Conservation (phyloP, 2,329 filamentous ascomycete species). For the Xylaria sp. region DNA sequence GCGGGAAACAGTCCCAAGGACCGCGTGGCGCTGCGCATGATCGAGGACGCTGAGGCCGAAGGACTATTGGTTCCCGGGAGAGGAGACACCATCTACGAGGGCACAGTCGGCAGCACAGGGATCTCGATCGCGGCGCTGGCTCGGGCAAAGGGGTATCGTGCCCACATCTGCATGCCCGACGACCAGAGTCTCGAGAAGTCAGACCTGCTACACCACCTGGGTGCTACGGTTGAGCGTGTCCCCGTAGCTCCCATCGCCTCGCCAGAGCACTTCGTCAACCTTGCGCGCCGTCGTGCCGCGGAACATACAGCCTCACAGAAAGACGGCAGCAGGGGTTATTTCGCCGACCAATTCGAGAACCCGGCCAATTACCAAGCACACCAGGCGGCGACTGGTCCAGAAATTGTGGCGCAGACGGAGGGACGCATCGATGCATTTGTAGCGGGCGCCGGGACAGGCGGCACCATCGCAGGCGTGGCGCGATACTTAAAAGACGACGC, state of each 20-base stretch:
- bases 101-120: conserved; percentile 94
- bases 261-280: conserved; percentile 92
- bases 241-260: conserved; percentile 93
- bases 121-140: conserved; percentile 93
- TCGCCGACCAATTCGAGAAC: conserved; percentile 96
- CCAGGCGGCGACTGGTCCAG: conserved; percentile 83
- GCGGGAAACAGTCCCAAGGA: conserved; percentile 95
- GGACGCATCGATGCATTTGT: conserved; percentile 87
- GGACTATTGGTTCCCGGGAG: conserved; percentile 80
- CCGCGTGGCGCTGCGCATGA: conserved; percentile 90
- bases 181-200: conserved; percentile 92
- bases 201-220: conserved; percentile 86
- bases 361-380: conserved; percentile 90
- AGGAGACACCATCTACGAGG: conserved; percentile 96
- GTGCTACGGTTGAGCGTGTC: conserved; percentile 91
- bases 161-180: conserved; percentile 97
- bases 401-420: conserved; percentile 82
- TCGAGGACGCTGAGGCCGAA: conserved; percentile 79
- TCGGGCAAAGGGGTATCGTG: conserved; percentile 86
- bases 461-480: conserved; percentile 89
- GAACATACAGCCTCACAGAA: conserved; percentile 72
- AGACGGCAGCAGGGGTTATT: conserved; percentile 81
- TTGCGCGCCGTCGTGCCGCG: conserved; percentile 78
- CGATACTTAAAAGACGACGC: conserved; percentile 79
- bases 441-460: conserved; percentile 92